Conservation (phyloP, 2,329 filamentous ascomycete species). For the Cordyceps fumosorosea region DNA sequence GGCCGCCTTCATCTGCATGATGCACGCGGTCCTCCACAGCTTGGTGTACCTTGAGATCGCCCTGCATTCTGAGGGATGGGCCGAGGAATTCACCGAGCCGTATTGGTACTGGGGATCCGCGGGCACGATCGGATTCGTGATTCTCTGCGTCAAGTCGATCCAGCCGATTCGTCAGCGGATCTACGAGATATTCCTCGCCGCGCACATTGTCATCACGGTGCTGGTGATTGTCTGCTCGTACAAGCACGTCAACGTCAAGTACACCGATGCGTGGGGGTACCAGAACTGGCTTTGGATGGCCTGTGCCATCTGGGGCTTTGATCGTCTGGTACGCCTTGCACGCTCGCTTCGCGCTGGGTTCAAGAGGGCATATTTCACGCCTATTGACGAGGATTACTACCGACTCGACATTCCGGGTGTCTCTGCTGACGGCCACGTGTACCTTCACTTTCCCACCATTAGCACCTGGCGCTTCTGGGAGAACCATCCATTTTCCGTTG, state of each 20-base stretch:
- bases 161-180: slow-evolving; percentile 29
- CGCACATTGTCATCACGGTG: slow-evolving; percentile 35
- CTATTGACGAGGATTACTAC: slow-evolving; percentile 24
- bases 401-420: slow-evolving; percentile 23
- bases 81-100: slow-evolving; percentile 18
- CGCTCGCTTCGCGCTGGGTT: slow-evolving; percentile 17
- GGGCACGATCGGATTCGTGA: slow-evolving; percentile 27
- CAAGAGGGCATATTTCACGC: slow-evolving; percentile 22
- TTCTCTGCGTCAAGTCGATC: slow-evolving; percentile 27
- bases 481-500: slow-evolving; percentile 27
- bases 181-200: slow-evolving; percentile 39
- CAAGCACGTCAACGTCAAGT: slow-evolving; percentile 34
- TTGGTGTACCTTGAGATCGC: slow-evolving; percentile 33
- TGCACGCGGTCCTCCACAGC: slow-evolving; percentile 41
- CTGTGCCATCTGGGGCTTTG: slow-evolving; percentile 24
- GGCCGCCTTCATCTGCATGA: slow-evolving; percentile 37
- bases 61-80: slow-evolving; percentile 22
- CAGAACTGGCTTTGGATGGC: slow-evolving; percentile 27
- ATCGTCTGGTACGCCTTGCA: slow-evolving; percentile 21
- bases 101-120: slow-evolving; percentile 41
- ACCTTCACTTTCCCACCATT: slow-evolving; percentile 25
- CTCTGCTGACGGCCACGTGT: slow-evolving; percentile 23
- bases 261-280: slow-evolving; percentile 34
- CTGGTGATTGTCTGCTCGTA: slow-evolving; percentile 36
- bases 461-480: slow-evolving; percentile 27